A percentile compares a stretch with the other conserved stretches of the same genome.
These are phyloP conservation scores for Phytophthora constricta DNA, from an alignment of 352 stramenopile species.

Conservation along the genomic window DNA sequence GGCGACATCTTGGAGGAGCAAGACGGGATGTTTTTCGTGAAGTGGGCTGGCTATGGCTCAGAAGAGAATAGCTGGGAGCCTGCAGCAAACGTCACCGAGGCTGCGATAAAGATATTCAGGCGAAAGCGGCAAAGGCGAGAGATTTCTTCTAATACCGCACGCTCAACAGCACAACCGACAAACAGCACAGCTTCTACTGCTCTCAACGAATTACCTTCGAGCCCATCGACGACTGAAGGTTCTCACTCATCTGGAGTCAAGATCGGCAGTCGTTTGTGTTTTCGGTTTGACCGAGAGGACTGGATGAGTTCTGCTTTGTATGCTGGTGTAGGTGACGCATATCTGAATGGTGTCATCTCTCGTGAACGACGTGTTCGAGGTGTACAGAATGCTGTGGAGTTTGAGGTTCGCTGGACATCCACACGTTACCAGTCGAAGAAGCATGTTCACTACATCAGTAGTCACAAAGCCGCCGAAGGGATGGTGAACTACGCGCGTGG, in stretches of 20 bases:
- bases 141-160: background rate
- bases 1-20: constrained; percentile 1
- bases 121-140: background rate
- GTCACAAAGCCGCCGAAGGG: too few relatives aligned
- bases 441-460: too few relatives aligned
- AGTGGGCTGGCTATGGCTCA: constrained; percentile 7
- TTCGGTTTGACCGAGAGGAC: background rate
- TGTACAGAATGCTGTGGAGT: background rate
- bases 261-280: constrained; percentile 1
- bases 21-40: constrained; percentile 3
- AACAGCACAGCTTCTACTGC: background rate
- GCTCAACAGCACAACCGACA: background rate
- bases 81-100: background rate
- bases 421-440: background rate
- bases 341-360: constrained; percentile 4
- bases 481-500: too few relatives aligned
- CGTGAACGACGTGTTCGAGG: background rate
- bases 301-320: background rate
- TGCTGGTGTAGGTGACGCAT: background rate
- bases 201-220: background rate
- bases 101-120: background rate
- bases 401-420: constrained; percentile 1
- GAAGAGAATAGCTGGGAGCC: constrained; percentile 8
- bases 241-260: background rate
- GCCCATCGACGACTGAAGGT: background rate